phyloP scores from a whole-genome alignment of 352 stramenopile species.

The Pythium aristosporum region DNA sequence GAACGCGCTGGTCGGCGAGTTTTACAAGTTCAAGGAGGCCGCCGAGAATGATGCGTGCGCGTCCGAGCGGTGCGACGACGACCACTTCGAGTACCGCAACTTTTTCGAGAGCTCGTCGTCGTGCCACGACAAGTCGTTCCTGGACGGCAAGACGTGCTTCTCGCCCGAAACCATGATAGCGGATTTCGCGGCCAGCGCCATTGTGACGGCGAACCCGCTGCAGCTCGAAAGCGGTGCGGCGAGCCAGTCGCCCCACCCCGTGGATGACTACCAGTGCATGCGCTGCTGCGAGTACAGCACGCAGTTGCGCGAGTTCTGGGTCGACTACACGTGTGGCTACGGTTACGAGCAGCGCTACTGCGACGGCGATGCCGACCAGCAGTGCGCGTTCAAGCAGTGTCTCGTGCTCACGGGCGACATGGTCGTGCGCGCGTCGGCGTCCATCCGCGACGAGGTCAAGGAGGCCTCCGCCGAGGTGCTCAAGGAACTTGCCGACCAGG shows the following conservation, averaged over 20 bases:
- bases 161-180: slow-evolving; percentile 22
- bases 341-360: slow-evolving; percentile 46
- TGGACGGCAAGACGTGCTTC: slow-evolving; percentile 37
- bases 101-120: slow-evolving; percentile 43
- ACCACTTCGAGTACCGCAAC: slow-evolving; percentile 36
- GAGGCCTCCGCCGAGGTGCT: slow-evolving; percentile 39
- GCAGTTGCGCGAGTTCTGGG: slow-evolving; percentile 55
- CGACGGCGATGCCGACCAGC: slow-evolving; percentile 30
- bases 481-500: slow-evolving; percentile 28
- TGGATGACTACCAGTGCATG: slow-evolving; percentile 37
- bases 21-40: slow-evolving; percentile 42
- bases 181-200: slow-evolving; percentile 25
- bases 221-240: not conserved
- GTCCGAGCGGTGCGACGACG: slow-evolving; percentile 40
- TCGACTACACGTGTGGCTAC: slow-evolving; percentile 58
- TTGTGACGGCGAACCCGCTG: slow-evolving; percentile 42
- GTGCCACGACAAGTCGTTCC: slow-evolving; percentile 6
- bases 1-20: slow-evolving; percentile 24
- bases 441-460: slow-evolving; percentile 32
- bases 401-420: slow-evolving; percentile 52
- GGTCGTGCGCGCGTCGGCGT: slow-evolving; percentile 34
- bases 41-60: slow-evolving; percentile 58
- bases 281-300: slow-evolving; percentile 50
- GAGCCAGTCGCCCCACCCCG: slow-evolving; percentile 20
- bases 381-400: slow-evolving; percentile 54